Conservation (phyloP, 306 rosid genomes). For the Lathyrus sativus region DNA sequence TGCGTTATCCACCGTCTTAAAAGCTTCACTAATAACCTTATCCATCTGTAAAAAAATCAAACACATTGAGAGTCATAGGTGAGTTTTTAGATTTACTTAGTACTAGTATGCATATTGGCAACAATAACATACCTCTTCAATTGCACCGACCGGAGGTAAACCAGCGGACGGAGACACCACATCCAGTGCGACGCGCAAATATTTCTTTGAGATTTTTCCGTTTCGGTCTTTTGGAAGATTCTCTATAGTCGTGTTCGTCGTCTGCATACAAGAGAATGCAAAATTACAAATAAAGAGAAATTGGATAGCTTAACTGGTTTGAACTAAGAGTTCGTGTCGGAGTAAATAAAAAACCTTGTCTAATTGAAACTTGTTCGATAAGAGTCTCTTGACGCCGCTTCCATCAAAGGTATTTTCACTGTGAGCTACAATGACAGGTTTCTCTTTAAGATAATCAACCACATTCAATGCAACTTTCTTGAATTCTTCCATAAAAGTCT, state of each 20-base stretch:
- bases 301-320: too few relatives aligned
- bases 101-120: slow-evolving; percentile 11
- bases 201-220: slow-evolving; percentile 74
- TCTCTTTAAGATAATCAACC: slow-evolving; percentile 39
- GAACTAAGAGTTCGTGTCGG: background rate
- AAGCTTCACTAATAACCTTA: slow-evolving; percentile 55
- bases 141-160: slow-evolving; percentile 84
- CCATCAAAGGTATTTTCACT: slow-evolving; percentile 94
- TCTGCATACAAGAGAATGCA: slow-evolving; percentile 49
- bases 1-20: slow-evolving; percentile 54
- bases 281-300: background rate
- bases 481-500: slow-evolving; percentile 69
- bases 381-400: slow-evolving; percentile 64
- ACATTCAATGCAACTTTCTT: slow-evolving; percentile 60
- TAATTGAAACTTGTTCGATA: slow-evolving; percentile 87
- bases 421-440: slow-evolving; percentile 69
- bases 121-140: slow-evolving; percentile 61
- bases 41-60: slow-evolving; percentile 69
- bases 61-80: background rate
- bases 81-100: too few relatives aligned
- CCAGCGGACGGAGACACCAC: slow-evolving; percentile 74
- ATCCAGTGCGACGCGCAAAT: slow-evolving; percentile 64
- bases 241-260: slow-evolving; percentile 60
- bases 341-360: slow-evolving; percentile 67
- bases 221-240: slow-evolving; percentile 66